Evolutionary conservation across 495 filamentous ascomycete species (phyloP).

Genomic region (Aspergillus sclerotiicarbonarius): DNA sequence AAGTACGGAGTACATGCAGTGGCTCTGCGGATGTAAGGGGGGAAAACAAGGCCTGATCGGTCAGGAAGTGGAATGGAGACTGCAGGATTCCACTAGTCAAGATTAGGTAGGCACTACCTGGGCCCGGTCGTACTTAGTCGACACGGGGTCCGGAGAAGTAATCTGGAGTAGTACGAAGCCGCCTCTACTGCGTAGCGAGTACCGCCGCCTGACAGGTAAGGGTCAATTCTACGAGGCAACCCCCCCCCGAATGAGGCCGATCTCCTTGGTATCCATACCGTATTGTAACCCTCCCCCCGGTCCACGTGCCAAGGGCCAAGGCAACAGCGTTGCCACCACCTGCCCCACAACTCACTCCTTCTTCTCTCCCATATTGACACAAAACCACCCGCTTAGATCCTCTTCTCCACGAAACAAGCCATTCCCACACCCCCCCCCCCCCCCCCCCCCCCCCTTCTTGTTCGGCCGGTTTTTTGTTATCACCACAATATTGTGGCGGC

Average conservation of each 20-base stretch:
- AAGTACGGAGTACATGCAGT: not conserved
- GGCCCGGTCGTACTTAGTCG: too few species aligned
- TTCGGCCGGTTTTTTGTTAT: not conserved
- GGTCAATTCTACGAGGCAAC: too few species aligned
- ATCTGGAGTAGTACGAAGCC: not conserved
- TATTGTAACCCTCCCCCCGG: not conserved
- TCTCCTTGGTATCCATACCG: not conserved
- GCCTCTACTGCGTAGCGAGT: not conserved
- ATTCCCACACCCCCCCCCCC: not conserved
- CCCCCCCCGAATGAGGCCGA: not conserved
- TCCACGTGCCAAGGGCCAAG: conserved; percentile 4
- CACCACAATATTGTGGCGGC: not conserved
- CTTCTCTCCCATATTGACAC: not conserved
- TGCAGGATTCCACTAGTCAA: too few species aligned
- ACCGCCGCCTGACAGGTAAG: not conserved
- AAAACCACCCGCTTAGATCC: not conserved
- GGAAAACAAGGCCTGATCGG: not conserved
- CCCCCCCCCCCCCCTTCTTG: not conserved
- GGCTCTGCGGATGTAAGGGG: not conserved
- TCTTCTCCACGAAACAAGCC: not conserved
- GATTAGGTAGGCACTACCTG: too few species aligned
- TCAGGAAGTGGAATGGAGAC: too few species aligned
- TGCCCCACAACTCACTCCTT: conserved; percentile 6
- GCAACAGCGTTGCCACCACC: conserved; percentile 1
- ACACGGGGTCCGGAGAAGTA: too few species aligned